phyloP scores from a whole-genome alignment of 768 basidiomycete species.

The Pleurotus citrinopileatus region DNA sequence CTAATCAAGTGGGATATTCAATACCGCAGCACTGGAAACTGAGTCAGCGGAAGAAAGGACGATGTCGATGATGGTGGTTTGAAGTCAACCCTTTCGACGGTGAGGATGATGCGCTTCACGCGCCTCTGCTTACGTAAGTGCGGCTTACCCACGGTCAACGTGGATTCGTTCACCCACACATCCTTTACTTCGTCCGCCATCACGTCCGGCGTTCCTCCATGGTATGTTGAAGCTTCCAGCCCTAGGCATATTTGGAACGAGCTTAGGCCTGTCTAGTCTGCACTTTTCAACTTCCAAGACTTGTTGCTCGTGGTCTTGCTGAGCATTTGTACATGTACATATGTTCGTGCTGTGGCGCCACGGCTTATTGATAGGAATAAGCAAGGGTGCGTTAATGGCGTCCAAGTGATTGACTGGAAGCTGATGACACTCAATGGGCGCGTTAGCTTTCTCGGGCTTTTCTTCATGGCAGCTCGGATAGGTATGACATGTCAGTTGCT shows the following conservation, averaged over 20 bases:
- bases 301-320: constrained; percentile 91
- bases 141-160: too few species aligned
- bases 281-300: constrained; percentile 97
- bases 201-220: too few species aligned
- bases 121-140: too few species aligned
- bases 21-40: too few species aligned
- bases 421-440: constrained; percentile 3
- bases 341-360: constrained; percentile 87
- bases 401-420: background rate
- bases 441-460: constrained; percentile 87
- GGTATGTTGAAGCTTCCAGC: background rate
- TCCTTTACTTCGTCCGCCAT: too few species aligned
- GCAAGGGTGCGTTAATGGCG: constrained; percentile 66
- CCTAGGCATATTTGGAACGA: background rate
- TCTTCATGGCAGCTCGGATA: constrained; percentile 96
- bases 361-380: constrained; percentile 91
- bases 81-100: too few species aligned
- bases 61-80: too few species aligned
- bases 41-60: too few species aligned
- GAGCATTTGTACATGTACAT: constrained; percentile 96
- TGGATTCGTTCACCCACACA: too few species aligned
- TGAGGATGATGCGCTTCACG: too few species aligned
- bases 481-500: constrained; percentile 45
- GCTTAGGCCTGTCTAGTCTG: constrained; percentile 51
- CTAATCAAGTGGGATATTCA: too few species aligned